phyloP scores from a whole-genome alignment of 768 basidiomycete species.

The Tulasnella calospora region DNA sequence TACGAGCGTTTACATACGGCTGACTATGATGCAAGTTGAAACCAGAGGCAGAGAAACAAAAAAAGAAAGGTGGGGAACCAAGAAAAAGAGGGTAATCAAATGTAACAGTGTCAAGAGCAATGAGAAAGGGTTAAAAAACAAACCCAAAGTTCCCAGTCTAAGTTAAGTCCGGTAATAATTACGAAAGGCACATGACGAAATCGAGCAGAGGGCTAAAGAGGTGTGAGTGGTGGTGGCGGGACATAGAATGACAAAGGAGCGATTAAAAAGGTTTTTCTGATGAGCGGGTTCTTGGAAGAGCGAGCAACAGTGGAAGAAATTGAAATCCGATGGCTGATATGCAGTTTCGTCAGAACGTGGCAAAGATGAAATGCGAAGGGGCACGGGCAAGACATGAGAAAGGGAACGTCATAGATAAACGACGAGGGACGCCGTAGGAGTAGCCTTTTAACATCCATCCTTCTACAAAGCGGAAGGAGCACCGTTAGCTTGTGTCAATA shows the following conservation, averaged over 20 bases:
- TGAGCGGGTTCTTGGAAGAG: neutral
- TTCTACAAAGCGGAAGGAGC: neutral
- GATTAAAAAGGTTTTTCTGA: neutral
- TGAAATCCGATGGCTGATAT: neutral
- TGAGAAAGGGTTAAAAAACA: neutral
- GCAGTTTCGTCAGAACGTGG: neutral
- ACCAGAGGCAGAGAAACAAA: neutral
- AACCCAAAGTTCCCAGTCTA: neutral
- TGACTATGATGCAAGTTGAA: neutral
- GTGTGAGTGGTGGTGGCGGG: neutral
- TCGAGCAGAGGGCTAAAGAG: neutral
- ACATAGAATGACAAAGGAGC: neutral
- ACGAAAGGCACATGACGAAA: neutral
- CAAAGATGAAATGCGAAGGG: neutral
- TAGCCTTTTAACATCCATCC: neutral
- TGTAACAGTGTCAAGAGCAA: neutral
- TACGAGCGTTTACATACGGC: conserved; percentile 1
- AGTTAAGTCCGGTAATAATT: conserved; percentile 4
- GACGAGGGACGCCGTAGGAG: neutral
- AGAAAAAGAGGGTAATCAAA: neutral
- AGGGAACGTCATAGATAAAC: neutral
- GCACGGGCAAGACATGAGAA: neutral
- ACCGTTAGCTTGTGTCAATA: neutral
- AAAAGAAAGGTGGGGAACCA: neutral
- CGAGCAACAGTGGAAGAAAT: neutral